These are phyloP conservation scores for Tuber borchii DNA, from an alignment of 495 filamentous ascomycete genomes.

Conservation along the genomic window DNA sequence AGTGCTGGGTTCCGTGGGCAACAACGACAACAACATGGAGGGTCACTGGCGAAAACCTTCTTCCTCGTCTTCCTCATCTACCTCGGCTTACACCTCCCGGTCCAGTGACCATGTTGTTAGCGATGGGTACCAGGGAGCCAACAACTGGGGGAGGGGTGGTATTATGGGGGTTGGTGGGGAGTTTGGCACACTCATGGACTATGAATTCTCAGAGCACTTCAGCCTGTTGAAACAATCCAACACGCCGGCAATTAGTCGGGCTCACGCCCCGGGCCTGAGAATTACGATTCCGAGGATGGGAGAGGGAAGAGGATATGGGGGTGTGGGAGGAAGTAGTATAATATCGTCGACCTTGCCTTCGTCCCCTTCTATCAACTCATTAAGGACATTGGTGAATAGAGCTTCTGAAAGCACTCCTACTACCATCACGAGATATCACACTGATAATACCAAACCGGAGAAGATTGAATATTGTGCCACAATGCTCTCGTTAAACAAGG, in stretches of 20 bases:
- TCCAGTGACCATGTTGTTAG: background rate
- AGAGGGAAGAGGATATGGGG: background rate
- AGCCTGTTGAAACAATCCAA: background rate
- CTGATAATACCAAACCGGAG: background rate
- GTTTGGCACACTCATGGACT: background rate
- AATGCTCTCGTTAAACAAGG: background rate
- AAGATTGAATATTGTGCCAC: background rate
- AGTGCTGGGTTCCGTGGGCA: background rate
- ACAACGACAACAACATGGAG: background rate
- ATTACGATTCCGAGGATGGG: background rate
- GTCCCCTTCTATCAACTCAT: background rate
- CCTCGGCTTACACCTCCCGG: background rate
- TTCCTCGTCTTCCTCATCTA: background rate
- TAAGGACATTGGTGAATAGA: background rate
- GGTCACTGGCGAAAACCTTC: background rate
- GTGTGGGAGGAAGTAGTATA: background rate
- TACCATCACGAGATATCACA: background rate
- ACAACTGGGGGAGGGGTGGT: background rate
- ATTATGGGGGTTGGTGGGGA: background rate
- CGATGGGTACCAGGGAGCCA: background rate
- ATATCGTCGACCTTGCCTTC: background rate
- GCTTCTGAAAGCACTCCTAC: background rate
- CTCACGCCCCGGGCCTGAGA: background rate
- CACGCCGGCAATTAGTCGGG: background rate
- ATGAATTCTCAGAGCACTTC: background rate